phyloP scores from a whole-genome alignment of 495 filamentous ascomycete species.

The Trypethelium eluteriae region DNA sequence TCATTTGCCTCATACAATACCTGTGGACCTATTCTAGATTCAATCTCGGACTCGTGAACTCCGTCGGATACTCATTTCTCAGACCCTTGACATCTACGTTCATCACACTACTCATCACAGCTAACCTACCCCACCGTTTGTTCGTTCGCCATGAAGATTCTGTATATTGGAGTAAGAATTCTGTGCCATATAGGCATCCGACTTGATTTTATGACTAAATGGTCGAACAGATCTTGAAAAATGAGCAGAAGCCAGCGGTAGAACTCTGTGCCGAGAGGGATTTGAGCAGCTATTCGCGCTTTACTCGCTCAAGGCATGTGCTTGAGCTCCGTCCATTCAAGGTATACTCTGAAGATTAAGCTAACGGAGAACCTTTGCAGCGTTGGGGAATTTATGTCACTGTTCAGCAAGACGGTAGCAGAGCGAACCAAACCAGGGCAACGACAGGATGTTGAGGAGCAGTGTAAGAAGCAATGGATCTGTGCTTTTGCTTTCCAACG shows the following conservation, averaged over 20 bases:
- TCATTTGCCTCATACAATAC: background rate
- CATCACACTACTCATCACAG: constrained; percentile 16
- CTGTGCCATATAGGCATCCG: constrained; percentile 12
- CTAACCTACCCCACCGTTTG: constrained; percentile 28
- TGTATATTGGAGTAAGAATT: constrained; percentile 76
- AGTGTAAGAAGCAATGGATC: constrained; percentile 44
- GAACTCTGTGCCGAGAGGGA: constrained; percentile 77
- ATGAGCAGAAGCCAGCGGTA: constrained; percentile 66
- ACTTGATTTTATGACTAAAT: constrained; percentile 13
- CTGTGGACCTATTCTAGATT: background rate
- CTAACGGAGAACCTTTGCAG: constrained; percentile 20
- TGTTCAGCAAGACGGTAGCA: constrained; percentile 64
- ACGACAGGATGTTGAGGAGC: constrained; percentile 85
- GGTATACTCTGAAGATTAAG: background rate
- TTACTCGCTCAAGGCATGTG: constrained; percentile 60
- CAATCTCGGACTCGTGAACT: background rate
- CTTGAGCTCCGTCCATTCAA: background rate
- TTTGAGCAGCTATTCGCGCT: constrained; percentile 70
- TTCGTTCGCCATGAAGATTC: constrained; percentile 67
- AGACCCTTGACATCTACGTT: background rate
- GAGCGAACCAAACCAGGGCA: constrained; percentile 79
- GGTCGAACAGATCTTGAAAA: constrained; percentile 62
- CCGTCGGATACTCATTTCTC: background rate
- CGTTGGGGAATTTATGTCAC: constrained; percentile 60
- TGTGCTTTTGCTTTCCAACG: background rate